Conservation (phyloP, 768 basidiomycete genomes). For the Hebeloma cylindrosporum region DNA sequence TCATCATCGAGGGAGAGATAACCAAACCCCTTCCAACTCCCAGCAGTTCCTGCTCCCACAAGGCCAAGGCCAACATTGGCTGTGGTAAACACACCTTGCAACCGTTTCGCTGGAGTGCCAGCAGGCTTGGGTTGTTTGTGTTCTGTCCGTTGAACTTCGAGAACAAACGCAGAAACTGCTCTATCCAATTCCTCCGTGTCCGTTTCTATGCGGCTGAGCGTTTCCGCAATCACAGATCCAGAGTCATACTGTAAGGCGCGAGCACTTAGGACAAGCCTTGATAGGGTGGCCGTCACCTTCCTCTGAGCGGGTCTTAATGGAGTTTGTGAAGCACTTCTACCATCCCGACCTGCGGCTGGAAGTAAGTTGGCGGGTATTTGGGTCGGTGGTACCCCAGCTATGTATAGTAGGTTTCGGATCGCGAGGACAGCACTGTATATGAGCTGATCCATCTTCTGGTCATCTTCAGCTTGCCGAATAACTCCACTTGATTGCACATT, state of each 20-base stretch:
- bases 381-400: constrained; percentile 56
- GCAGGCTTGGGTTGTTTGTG: constrained; percentile 30
- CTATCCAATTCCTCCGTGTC: constrained; percentile 77
- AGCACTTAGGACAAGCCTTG: constrained; percentile 86
- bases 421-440: constrained; percentile 64
- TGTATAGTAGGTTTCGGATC: constrained; percentile 77
- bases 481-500: constrained; percentile 51
- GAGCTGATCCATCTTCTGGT: constrained; percentile 58
- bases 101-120: constrained; percentile 46
- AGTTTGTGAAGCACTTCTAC: constrained; percentile 45
- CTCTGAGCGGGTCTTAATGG: constrained; percentile 78
- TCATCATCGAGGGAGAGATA: constrained; percentile 62
- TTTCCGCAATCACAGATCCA: constrained; percentile 58
- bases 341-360: constrained; percentile 49
- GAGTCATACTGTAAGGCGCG: constrained; percentile 86
- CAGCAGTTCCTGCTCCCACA: constrained; percentile 78
- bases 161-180: constrained; percentile 65
- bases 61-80: constrained; percentile 71
- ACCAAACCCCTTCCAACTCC: constrained; percentile 83
- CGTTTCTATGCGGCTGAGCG: constrained; percentile 67
- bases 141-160: constrained; percentile 65
- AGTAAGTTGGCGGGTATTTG: constrained; percentile 60
- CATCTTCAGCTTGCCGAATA: constrained; percentile 52
- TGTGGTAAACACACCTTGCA: constrained; percentile 61
- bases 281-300: constrained; percentile 86